Evolutionary conservation across 164 flowering plant species (phyloP), one percentile per base, ranked within the genome.

Genomic region (Aristolochia californica): DNA sequence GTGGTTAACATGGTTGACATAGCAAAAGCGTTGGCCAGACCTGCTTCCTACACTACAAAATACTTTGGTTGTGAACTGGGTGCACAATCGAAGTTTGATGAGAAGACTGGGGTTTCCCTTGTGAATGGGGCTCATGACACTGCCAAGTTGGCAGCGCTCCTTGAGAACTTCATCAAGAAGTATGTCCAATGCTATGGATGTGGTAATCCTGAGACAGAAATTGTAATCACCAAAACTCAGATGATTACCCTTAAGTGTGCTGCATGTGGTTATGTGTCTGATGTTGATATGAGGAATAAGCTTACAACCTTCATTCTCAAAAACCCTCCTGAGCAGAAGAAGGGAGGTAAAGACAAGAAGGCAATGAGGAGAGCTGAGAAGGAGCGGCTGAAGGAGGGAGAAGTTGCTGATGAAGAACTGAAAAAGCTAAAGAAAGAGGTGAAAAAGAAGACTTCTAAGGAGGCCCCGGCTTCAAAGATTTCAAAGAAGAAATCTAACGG

Each of bases 181-280:
- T 90, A 77, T 73, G 97, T 90, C 10, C 95, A 90, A 70, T 90
- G 97, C 60, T 85, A 87, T 80, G 91, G 94, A 1, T 90, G 97
- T 75, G 87, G 94, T 24, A 90, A 90, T 61, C 97, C 97, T 26
- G 97, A 90, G 65, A 90, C 97, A 21, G 89, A 90, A 58, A 57
- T 90, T 4, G 11, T 83, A 4, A 87, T 87, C 23, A 83, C 87
- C 0, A 90, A 85, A 74, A 75, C 77, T 0, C 95, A 90, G 77
- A 87, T 90, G 95, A 61, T 90, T 45, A 78, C 72, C 25, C 75
- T 90, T 5, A 87, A 87, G 62, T 90, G 97, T 75, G 91, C 91
- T 58, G 97, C 97, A 1, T 90, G 97, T 76, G 97, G 97, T 9
- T 81, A 75, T 71, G 22, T 90, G 2, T 90, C 97, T 0, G 97